These are phyloP conservation scores for Inonotus obliquus DNA, from an alignment of 1,284 basidiomycete species.

Conservation along the genomic window DNA sequence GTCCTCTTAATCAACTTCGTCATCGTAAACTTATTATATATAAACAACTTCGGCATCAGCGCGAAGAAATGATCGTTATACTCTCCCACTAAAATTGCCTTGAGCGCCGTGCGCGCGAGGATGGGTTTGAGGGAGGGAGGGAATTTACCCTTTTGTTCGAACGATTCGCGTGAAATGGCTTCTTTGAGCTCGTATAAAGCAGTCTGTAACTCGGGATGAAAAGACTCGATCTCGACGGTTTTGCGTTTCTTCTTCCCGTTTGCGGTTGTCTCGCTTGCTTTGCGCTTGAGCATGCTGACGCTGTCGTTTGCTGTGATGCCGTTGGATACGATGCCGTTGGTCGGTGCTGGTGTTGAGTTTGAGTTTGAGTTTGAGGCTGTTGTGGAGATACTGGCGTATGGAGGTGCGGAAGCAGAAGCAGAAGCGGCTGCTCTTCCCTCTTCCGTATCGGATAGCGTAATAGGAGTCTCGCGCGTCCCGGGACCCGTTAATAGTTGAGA, in stretches of 20 bases:
- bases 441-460: slow-evolving; percentile 39
- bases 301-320: slow-evolving; percentile 23
- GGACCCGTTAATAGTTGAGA: not conserved
- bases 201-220: slow-evolving; percentile 64
- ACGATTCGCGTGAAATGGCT: slow-evolving; percentile 59
- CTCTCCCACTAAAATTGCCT: slow-evolving; percentile 75
- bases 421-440: slow-evolving; percentile 25
- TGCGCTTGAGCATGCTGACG: slow-evolving; percentile 39
- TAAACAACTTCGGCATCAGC: slow-evolving; percentile 82
- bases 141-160: slow-evolving; percentile 84
- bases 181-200: slow-evolving; percentile 59
- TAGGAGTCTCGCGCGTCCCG: slow-evolving; percentile 53
- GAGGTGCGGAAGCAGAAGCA: slow-evolving; percentile 19
- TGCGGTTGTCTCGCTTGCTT: slow-evolving; percentile 42
- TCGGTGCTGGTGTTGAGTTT: no score
- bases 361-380: no score
- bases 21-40: slow-evolving; percentile 92
- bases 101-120: slow-evolving; percentile 66
- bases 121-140: slow-evolving; percentile 75
- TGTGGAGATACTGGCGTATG: not conserved
- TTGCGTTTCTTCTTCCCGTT: slow-evolving; percentile 62
- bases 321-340: slow-evolving; percentile 12
- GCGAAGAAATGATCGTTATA: slow-evolving; percentile 92
- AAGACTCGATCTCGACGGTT: slow-evolving; percentile 60
- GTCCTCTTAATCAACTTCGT: slow-evolving; percentile 83